phyloP scores from a whole-genome alignment of 352 stramenopile genomes.

The Phytophthora cryptogea region DNA sequence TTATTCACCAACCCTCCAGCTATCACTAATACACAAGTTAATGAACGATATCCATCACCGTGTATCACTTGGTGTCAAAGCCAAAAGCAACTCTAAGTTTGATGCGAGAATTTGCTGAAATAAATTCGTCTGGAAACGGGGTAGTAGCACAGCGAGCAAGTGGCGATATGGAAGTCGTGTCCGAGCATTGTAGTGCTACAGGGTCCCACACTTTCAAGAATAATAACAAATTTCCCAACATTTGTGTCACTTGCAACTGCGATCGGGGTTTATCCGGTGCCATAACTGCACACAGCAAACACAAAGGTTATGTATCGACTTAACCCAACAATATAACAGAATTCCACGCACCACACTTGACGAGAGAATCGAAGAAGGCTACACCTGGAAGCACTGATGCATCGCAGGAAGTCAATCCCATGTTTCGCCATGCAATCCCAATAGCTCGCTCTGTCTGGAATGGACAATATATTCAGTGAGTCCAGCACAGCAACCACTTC shows the following conservation, averaged over 20 bases:
- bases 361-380: constrained; percentile 54
- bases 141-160: constrained; percentile 33
- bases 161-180: constrained; percentile 25
- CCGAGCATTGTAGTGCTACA: constrained; percentile 28
- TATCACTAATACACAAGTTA: not conserved
- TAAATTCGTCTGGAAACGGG: constrained; percentile 43
- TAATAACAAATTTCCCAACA: constrained; percentile 53
- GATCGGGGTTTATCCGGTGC: constrained; percentile 21
- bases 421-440: constrained; percentile 54
- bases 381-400: constrained; percentile 44
- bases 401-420: constrained; percentile 41
- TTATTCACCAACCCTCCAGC: constrained; percentile 41
- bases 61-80: constrained; percentile 32
- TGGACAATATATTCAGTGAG: not conserved
- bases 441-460: constrained; percentile 48
- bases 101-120: constrained; percentile 19
- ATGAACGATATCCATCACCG: not conserved
- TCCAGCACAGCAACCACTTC: not conserved
- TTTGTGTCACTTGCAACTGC: constrained; percentile 48
- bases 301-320: not conserved
- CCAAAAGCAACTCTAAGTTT: constrained; percentile 46
- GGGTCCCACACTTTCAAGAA: constrained; percentile 66
- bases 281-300: constrained; percentile 30
- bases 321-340: not conserved
- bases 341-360: constrained; percentile 28